Conservation (phyloP, 1,284 basidiomycete genomes). For the Volvariella volvacea region DNA sequence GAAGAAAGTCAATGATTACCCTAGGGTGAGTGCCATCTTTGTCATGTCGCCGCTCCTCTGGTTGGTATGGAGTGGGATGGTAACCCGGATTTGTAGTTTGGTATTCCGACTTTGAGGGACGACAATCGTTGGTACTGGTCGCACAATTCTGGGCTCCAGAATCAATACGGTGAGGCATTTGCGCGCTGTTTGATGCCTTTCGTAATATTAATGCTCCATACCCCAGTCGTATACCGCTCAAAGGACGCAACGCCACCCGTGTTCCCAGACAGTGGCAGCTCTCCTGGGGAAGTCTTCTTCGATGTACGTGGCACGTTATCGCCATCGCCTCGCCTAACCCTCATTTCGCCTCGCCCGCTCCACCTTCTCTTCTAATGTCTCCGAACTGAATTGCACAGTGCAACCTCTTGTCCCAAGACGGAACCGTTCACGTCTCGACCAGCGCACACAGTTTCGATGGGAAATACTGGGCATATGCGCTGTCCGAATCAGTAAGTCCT, state of each 20-base stretch:
- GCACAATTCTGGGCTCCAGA: slow-evolving; percentile 66
- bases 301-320: slow-evolving; percentile 39
- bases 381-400: slow-evolving; percentile 31
- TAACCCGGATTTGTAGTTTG: slow-evolving; percentile 37
- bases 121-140: slow-evolving; percentile 77
- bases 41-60: slow-evolving; percentile 3
- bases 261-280: slow-evolving; percentile 34
- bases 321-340: too few relatives aligned
- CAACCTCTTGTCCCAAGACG: slow-evolving; percentile 67
- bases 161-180: slow-evolving; percentile 44
- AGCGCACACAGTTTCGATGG: slow-evolving; percentile 62
- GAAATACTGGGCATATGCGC: slow-evolving; percentile 69
- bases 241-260: slow-evolving; percentile 45
- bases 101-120: slow-evolving; percentile 49
- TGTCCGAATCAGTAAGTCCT: slow-evolving; percentile 61
- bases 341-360: neutral
- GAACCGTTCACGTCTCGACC: slow-evolving; percentile 58
- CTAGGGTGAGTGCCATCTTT: slow-evolving; percentile 39
- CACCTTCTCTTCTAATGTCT: slow-evolving; percentile 3
- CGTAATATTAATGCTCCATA: too few relatives aligned
- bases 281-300: slow-evolving; percentile 64
- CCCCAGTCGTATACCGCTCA: slow-evolving; percentile 63
- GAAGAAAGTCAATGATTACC: slow-evolving; percentile 60
- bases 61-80: neutral
- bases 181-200: neutral